These are phyloP conservation scores for Colletotrichum orchidophilum DNA, from an alignment of 2,329 filamentous ascomycete species.

Conservation along the genomic window DNA sequence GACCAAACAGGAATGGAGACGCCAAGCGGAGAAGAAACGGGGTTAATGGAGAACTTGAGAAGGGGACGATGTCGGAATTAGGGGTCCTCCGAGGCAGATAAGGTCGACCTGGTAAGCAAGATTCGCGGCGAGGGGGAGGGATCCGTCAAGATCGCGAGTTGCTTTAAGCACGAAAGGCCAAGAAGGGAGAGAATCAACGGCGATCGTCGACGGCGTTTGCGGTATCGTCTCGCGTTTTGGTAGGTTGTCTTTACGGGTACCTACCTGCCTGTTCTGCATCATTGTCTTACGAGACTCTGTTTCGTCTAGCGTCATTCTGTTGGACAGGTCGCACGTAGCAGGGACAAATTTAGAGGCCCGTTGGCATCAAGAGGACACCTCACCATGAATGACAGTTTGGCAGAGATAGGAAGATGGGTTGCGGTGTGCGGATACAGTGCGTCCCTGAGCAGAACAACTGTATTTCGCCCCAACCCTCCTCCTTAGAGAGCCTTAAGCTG, in stretches of 20 bases:
- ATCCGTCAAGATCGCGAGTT: neutral
- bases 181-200: neutral
- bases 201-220: neutral
- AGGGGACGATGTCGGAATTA: slow-evolving; percentile 6
- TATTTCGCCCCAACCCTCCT: neutral
- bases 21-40: slow-evolving; percentile 11
- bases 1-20: neutral
- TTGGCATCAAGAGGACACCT: neutral
- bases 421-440: neutral
- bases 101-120: slow-evolving; percentile 12
- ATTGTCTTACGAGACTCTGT: slow-evolving; percentile 28
- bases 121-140: slow-evolving; percentile 6
- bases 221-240: neutral
- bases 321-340: slow-evolving; percentile 16
- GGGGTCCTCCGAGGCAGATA: slow-evolving; percentile 13
- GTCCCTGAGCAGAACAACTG: neutral
- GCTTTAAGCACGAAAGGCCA: neutral
- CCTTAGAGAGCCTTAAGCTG: neutral
- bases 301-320: slow-evolving; percentile 17
- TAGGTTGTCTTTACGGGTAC: neutral
- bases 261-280: slow-evolving; percentile 19
- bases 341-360: neutral
- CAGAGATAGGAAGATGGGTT: neutral
- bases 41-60: slow-evolving; percentile 7
- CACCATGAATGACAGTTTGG: neutral